Evolutionary conservation across 805 yeast species (phyloP).

Genomic region (Metschnikowia lochheadii): DNA sequence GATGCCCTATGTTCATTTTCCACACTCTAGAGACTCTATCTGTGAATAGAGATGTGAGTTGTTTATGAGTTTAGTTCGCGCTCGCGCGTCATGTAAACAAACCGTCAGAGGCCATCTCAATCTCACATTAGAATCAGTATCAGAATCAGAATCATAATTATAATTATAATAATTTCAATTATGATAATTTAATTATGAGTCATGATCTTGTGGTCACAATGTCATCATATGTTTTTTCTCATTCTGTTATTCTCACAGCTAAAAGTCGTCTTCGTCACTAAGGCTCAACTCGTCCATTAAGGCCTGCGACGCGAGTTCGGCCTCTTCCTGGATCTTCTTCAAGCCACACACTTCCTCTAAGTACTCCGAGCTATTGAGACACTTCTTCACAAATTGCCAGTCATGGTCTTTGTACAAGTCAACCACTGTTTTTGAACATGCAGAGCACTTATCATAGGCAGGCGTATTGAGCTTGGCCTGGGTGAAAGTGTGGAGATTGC

Average conservation of each 20-base stretch:
- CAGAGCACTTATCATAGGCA: conserved; percentile 77
- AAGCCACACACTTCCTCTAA: conserved; percentile 81
- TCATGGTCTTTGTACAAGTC: conserved; percentile 48
- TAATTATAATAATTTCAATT: too few species aligned
- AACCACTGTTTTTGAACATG: conserved; percentile 66
- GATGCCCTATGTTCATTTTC: conserved; percentile 1
- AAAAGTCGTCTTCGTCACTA: conserved; percentile 10
- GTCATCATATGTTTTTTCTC: conserved; percentile 3
- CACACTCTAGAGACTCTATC: conserved; percentile 1
- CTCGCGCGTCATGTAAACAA: conserved; percentile 6
- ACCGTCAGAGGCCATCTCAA: neutral
- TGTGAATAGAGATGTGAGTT: conserved; percentile 3
- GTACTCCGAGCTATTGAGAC: conserved; percentile 61
- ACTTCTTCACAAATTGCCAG: conserved; percentile 77
- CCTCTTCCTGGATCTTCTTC: conserved; percentile 63
- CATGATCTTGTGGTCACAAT: neutral
- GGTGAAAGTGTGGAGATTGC: conserved; percentile 66
- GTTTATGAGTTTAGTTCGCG: conserved; percentile 3
- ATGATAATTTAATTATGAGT: too few species aligned
- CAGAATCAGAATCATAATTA: too few species aligned
- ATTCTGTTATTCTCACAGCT: too few species aligned
- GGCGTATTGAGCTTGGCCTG: conserved; percentile 66
- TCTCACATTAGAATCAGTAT: too few species aligned
- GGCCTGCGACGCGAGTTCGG: conserved; percentile 48
- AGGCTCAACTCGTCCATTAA: conserved; percentile 22